Base-by-base conservation (phyloP, 345 rosid genomes). In the Ricinus communis region DNA sequence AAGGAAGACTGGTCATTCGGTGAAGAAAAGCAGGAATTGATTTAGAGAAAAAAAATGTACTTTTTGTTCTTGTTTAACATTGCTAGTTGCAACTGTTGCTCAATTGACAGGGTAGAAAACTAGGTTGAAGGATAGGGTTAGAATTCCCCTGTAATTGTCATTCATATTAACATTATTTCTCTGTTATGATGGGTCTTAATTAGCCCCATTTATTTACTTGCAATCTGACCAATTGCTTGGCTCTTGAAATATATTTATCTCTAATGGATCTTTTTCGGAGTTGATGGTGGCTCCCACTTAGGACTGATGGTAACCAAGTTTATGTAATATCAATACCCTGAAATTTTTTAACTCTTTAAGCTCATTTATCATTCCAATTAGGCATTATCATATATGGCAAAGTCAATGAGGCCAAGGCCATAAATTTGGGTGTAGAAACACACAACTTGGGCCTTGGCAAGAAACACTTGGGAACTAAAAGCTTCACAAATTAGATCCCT, bases 1-100 rank as follows among this genome's bases (percentile, higher is more conserved):
- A 82, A 73, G 97, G 68, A 95, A 90, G 90, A 95, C 99, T 0
- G 98, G 99, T 43, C 99, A 95, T 73, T 85, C 89, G 0, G 82
- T 74, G n/a, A 87, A 84, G 82, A 92, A 90, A 76, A 43, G 21
- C 54, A 74, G 69, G 41, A 71, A 57, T 46, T 70, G 61, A 73
- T 30, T 28, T 19, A 49, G 72, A 62, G 52, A 46, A 16, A 21
- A n/a, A n/a, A n/a, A n/a, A n/a, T n/a, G n/a, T n/a, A n/a, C n/a
- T n/a, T n/a, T n/a, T n/a, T 67, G 75, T 60, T 49, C 74, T 43
- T 43, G 73, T 68, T 65, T 82, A 65, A 78, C 79, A 59, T 61
- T 76, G 80, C 77, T 79, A 68, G 70, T n/a, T 77, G 81, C 79
- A 83, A 66, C 71, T 75, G 75, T 77, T 82, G 80, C 46, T 74